Evolutionary conservation across 139 green algal genomes (phyloP).

Genomic region (Auxenochlorella pyrenoidosa): DNA sequence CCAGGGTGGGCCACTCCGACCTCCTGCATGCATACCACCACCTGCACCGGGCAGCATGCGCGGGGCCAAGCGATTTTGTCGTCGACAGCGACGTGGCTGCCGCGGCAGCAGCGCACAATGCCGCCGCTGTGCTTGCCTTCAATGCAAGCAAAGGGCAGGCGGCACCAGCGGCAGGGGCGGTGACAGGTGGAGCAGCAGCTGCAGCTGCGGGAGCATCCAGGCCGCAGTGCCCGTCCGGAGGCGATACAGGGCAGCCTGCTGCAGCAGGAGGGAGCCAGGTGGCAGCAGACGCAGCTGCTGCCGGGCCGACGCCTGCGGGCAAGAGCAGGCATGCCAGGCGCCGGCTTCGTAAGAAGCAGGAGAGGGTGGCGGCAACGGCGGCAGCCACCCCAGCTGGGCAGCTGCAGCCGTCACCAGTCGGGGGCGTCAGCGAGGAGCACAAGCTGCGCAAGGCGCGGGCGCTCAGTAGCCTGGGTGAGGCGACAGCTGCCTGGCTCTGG

Average conservation of each 20-base stretch:
- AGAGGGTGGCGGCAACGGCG: neutral
- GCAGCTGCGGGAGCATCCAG: neutral
- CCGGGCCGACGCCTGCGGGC: neutral
- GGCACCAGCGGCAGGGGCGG: neutral
- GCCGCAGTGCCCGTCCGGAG: neutral
- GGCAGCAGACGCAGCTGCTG: neutral
- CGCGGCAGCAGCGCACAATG: slow-evolving; percentile 16
- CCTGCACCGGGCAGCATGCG: slow-evolving; percentile 6
- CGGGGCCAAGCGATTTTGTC: neutral
- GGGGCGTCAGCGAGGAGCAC: slow-evolving; percentile 18
- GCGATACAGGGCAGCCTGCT: neutral
- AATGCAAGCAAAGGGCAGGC: slow-evolving; percentile 11
- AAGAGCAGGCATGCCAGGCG: slow-evolving; percentile 5
- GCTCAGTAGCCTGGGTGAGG: slow-evolving; percentile 14
- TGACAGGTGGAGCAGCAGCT: neutral
- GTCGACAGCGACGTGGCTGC: neutral
- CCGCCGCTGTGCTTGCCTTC: slow-evolving; percentile 12
- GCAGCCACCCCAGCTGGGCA: neutral
- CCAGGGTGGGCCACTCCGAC: slow-evolving; percentile 19
- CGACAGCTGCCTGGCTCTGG: neutral
- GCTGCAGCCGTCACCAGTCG: too few relatives aligned
- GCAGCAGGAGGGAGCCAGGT: neutral
- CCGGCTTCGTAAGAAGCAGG: neutral
- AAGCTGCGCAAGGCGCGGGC: slow-evolving; percentile 21
- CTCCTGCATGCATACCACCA: slow-evolving; percentile 36